Conservation (phyloP, 768 basidiomycete genomes). For the Hericium coralloides region DNA sequence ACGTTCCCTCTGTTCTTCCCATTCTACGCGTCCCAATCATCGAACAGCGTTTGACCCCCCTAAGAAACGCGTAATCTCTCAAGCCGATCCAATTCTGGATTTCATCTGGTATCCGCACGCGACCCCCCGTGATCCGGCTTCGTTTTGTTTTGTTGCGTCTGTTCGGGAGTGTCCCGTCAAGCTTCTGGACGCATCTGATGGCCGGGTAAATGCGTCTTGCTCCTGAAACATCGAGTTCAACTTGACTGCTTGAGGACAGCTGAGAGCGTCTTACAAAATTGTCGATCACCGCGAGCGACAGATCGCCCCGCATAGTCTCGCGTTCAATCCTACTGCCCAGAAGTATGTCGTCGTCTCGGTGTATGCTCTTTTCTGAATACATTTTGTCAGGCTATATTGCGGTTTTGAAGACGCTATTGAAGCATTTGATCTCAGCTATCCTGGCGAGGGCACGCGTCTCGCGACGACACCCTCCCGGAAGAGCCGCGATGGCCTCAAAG, state of each 20-base stretch:
- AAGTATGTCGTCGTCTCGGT: conserved; percentile 36
- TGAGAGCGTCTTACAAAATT: conserved; percentile 86
- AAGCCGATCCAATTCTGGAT: conserved; percentile 69
- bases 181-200: conserved; percentile 71
- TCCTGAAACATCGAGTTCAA: background rate
- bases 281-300: conserved; percentile 91
- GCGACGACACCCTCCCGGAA: conserved; percentile 66
- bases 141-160: conserved; percentile 79
- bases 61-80: conserved; percentile 23
- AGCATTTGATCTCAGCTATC: conserved; percentile 65
- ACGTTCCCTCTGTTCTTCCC: background rate
- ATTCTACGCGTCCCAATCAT: background rate
- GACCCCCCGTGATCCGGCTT: conserved; percentile 40
- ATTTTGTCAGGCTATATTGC: conserved; percentile 65
- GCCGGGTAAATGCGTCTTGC: conserved; percentile 42
- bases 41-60: background rate
- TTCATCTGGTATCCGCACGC: conserved; percentile 84
- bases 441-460: conserved; percentile 67
- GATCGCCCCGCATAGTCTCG: conserved; percentile 76
- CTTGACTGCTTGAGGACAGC: conserved; percentile 32
- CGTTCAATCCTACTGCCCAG: conserved; percentile 62
- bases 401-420: conserved; percentile 84
- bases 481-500: conserved; percentile 82
- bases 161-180: conserved; percentile 82
- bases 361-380: background rate